Evolutionary conservation across 176 grass and related monocot species (phyloP).

Genomic region (Triticum turgidum): DNA sequence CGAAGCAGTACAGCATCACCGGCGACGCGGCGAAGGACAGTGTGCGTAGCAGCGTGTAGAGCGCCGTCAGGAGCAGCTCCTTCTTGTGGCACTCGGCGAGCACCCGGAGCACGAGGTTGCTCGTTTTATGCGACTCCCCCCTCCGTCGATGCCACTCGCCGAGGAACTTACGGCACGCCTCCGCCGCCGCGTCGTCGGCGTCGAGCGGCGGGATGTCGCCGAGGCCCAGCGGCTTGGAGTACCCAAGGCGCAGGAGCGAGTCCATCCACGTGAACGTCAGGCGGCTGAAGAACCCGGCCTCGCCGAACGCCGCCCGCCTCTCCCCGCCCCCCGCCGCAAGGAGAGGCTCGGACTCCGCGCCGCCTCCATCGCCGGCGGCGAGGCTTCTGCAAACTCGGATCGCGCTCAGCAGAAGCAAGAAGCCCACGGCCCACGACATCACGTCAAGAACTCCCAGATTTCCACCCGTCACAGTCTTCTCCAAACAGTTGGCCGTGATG

Average conservation of each 20-base stretch:
- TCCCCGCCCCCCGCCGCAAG: constrained; percentile 15
- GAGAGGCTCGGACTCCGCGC: constrained; percentile 39
- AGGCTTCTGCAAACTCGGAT: not conserved
- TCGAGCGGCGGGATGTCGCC: constrained; percentile 61
- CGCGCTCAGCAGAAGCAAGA: constrained; percentile 43
- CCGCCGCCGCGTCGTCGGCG: constrained; percentile 57
- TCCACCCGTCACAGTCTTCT: constrained; percentile 22
- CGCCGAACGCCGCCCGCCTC: constrained; percentile 25
- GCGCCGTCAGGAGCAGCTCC: constrained; percentile 58
- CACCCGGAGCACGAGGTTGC: constrained; percentile 53
- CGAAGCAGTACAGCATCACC: constrained; percentile 54
- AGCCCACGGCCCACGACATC: constrained; percentile 35
- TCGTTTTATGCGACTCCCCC: constrained; percentile 1
- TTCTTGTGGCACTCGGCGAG: constrained; percentile 59
- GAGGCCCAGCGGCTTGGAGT: constrained; percentile 58
- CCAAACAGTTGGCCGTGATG: constrained; percentile 39
- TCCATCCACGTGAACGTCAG: constrained; percentile 76
- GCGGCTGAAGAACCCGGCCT: constrained; percentile 56
- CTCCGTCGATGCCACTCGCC: constrained; percentile 43
- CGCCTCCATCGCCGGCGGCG: not conserved
- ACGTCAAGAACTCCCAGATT: constrained; percentile 41
- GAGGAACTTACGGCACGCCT: constrained; percentile 53
- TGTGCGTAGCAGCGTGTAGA: constrained; percentile 68
- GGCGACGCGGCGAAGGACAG: constrained; percentile 57
- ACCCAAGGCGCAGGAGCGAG: constrained; percentile 57